Evolutionary conservation across 75 land plant genomes (phyloP).

Genomic region (Cunninghamia lanceolata): DNA sequence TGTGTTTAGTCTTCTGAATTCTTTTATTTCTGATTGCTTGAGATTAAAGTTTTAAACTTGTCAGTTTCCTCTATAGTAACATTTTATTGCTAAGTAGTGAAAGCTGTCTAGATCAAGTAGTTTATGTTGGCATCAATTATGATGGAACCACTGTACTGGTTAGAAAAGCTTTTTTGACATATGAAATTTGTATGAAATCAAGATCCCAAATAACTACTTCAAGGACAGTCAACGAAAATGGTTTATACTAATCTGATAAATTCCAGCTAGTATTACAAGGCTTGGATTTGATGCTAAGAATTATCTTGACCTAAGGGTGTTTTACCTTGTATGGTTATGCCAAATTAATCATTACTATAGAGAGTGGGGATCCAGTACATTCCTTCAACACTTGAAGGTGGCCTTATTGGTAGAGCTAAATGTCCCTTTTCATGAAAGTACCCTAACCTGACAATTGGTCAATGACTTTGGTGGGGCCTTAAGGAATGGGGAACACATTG

Average conservation of each 20-base stretch:
- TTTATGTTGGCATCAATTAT: not conserved
- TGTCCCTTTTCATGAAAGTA: too few species aligned
- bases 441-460: too few species aligned
- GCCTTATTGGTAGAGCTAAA: too few species aligned
- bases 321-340: not conserved
- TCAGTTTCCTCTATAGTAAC: not conserved
- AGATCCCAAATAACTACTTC: not conserved
- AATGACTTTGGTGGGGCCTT: too few species aligned
- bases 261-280: not conserved
- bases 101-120: not conserved
- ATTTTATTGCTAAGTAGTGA: not conserved
- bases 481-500: too few species aligned
- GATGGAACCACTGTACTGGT: not conserved
- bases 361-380: too few species aligned
- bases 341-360: too few species aligned
- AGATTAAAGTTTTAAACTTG: not conserved
- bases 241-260: not conserved
- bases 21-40: not conserved
- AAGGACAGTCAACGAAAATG: not conserved
- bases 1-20: constrained; percentile 4
- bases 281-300: not conserved
- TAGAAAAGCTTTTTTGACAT: not conserved
- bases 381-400: too few species aligned
- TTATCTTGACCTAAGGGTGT: not conserved
- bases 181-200: not conserved